These are phyloP conservation scores for Phytophthora colocasiae DNA, from an alignment of 352 stramenopile genomes.

Conservation along the genomic window DNA sequence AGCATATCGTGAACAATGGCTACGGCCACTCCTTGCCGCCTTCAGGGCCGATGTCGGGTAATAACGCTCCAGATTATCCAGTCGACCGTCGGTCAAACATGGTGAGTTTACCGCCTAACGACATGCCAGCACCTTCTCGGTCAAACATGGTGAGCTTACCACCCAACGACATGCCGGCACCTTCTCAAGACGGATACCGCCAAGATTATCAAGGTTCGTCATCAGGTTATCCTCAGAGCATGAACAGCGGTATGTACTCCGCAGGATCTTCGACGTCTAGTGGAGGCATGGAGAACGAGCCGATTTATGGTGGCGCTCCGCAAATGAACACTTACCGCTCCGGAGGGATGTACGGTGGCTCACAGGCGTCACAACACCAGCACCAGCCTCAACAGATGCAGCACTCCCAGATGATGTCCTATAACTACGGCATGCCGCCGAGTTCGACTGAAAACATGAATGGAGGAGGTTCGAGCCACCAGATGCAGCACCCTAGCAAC, in stretches of 20 bases:
- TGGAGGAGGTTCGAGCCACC: conserved; percentile 20
- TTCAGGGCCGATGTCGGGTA: conserved; percentile 25
- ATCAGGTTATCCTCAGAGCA: conserved; percentile 34
- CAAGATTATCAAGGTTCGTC: conserved; percentile 31
- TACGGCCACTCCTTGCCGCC: conserved; percentile 56
- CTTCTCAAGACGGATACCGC: conserved; percentile 38
- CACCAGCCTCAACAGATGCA: conserved; percentile 49
- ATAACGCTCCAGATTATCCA: conserved; percentile 42
- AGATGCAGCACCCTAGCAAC: conserved; percentile 28
- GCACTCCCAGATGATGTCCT: conserved; percentile 54
- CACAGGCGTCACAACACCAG: conserved; percentile 31
- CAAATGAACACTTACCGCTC: conserved; percentile 49
- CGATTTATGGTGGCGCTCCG: conserved; percentile 36
- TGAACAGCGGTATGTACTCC: conserved; percentile 62
- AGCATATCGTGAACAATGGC: conserved; percentile 40
- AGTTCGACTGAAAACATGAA: conserved; percentile 30
- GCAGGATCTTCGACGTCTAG: conserved; percentile 30
- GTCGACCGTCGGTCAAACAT: conserved; percentile 56
- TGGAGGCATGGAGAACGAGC: conserved; percentile 32
- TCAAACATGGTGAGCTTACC: conserved; percentile 53
- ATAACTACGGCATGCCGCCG: conserved; percentile 41
- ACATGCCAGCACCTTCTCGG: conserved; percentile 8
- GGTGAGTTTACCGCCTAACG: conserved; percentile 39
- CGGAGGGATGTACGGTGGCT: conserved; percentile 33
- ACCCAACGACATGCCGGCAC: conserved; percentile 30